Evolutionary conservation across 495 filamentous ascomycete species (phyloP), one percentile per base, ranked within the genome.

Genomic region (Aspergillus indologenus): DNA sequence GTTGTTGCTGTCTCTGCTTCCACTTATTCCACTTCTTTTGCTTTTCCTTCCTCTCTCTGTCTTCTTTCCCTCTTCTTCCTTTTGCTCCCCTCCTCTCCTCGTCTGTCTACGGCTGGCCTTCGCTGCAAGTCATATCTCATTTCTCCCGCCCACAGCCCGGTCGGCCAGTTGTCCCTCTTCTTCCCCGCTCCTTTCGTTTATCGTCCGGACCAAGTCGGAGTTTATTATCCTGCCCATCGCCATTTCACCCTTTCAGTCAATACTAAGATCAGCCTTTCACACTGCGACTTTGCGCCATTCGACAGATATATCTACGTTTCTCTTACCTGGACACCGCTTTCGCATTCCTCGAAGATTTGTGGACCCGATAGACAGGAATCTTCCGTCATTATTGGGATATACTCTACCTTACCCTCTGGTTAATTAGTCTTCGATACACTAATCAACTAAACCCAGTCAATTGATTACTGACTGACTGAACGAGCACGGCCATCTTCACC

Each of bases 151-250:
- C 55, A 18, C 19, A 47, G 55, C 54, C 54, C 40, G 42, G 46
- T 60, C 58, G 48, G 53, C 58, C 58, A 60, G 58, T 60, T 60
- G 52, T 59, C 46, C 53, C 53, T 46, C 34, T 53, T 15, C 34
- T 14, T 14, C 34, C 34, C 34, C 34, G 2, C 34, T 29, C 34
- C 34, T 40, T 7, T 40, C 5, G 5, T 9, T 45, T 45, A 45
- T 52, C 52, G 57, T 54, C 50, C 34, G 57, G 45, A 47, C 34
- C 12, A 60, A 45, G 45, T 61, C 53, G 53, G 59, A 61, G 21
- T 61, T 61, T 60, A 56, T 57, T 34, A 31, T 20, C 49, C 50
- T 53, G 54, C 47, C 46, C 45, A 53, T 22, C 57, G 19, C n/a
- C 52, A 7, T 3, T 8, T 46, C 6, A n/a, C 45, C 23, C 3